A percentile compares a stretch with the other conserved stretches of the same genome.
phyloP scores from a whole-genome alignment of 148 eudicot genomes.

The Nepenthes mirabilis region DNA sequence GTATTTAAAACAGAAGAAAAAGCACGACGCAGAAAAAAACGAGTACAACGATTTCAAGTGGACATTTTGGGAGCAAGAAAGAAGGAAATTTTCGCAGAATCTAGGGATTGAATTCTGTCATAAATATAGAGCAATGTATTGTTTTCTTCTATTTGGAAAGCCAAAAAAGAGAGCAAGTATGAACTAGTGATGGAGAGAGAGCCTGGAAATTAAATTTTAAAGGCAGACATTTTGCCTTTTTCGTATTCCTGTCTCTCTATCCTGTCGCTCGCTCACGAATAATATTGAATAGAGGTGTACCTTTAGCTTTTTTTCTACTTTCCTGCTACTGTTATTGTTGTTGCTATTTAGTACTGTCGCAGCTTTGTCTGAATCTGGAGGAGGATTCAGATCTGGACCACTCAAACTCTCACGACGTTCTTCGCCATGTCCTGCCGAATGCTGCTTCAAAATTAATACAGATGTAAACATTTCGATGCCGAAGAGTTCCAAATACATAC shows the following conservation, averaged over 20 bases:
- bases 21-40: too few species aligned
- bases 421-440: slow-evolving; percentile 39
- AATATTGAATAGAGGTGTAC: slow-evolving; percentile 15
- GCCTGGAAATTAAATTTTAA: too few species aligned
- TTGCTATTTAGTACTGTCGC: slow-evolving; percentile 1
- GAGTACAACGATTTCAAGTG: too few species aligned
- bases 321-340: slow-evolving; percentile 23
- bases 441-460: slow-evolving; percentile 18
- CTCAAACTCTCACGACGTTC: slow-evolving; percentile 18
- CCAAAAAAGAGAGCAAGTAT: background rate
- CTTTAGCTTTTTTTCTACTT: slow-evolving; percentile 54
- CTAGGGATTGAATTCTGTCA: slow-evolving; percentile 26
- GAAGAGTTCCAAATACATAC: slow-evolving; percentile 3
- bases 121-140: slow-evolving; percentile 9
- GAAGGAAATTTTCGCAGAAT: slow-evolving; percentile 65
- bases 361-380: slow-evolving; percentile 24
- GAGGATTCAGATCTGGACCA: slow-evolving; percentile 40
- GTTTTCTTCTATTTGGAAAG: slow-evolving; percentile 9
- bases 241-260: too few species aligned
- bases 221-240: too few species aligned
- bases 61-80: slow-evolving; percentile 71
- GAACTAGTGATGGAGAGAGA: too few species aligned
- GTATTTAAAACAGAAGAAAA: too few species aligned
- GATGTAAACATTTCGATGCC: background rate
- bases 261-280: too few species aligned